phyloP scores from a whole-genome alignment of 2,329 filamentous ascomycete species.

The Pseudogymnoascus sp. region DNA sequence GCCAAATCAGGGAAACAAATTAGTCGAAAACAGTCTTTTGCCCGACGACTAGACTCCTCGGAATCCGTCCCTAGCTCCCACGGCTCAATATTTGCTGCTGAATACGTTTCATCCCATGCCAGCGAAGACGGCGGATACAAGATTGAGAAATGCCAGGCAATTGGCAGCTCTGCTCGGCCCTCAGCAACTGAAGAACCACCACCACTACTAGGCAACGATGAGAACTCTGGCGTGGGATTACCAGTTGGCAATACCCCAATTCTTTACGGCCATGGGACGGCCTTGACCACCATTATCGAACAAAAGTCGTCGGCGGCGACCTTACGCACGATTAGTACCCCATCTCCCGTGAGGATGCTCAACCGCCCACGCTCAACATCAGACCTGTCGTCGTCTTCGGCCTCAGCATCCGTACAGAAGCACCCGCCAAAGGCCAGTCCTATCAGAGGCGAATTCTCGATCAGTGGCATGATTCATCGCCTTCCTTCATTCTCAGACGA shows the following conservation, averaged over 20 bases:
- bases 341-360: conserved; percentile 18
- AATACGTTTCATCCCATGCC: conserved; percentile 28
- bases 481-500: neutral
- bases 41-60: conserved; percentile 28
- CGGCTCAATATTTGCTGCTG: conserved; percentile 32
- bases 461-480: conserved; percentile 1
- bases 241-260: conserved; percentile 26
- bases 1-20: conserved; percentile 18
- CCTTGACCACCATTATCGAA: conserved; percentile 34
- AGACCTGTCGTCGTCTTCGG: neutral
- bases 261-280: conserved; percentile 33
- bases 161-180: conserved; percentile 10
- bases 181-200: neutral
- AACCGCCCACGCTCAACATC: neutral
- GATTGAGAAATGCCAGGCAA: conserved; percentile 16
- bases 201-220: conserved; percentile 21
- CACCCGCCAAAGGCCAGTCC: neutral
- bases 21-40: conserved; percentile 26
- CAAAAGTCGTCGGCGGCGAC: conserved; percentile 31
- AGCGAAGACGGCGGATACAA: conserved; percentile 22
- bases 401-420: neutral
- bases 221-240: conserved; percentile 24
- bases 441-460: neutral
- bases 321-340: conserved; percentile 25
- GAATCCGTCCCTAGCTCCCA: conserved; percentile 31